Evolutionary conservation across 2,329 filamentous ascomycete species (phyloP).

Genomic region (Fusarium irregulare): DNA sequence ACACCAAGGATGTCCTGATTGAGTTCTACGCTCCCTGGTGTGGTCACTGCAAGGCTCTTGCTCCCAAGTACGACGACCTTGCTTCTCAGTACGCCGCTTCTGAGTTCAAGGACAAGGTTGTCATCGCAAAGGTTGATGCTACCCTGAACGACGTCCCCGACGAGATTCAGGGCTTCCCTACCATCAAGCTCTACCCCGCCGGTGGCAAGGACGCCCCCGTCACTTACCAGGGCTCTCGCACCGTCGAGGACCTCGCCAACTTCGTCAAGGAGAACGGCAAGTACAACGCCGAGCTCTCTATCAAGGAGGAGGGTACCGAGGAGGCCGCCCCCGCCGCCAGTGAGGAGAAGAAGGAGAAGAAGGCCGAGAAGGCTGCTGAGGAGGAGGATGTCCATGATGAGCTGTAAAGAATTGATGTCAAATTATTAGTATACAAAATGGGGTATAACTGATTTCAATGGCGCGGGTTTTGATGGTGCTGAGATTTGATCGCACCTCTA

Average conservation of each 20-base stretch:
- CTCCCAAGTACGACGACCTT: slow-evolving; percentile 96
- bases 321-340: slow-evolving; percentile 66
- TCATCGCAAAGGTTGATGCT: slow-evolving; percentile 97
- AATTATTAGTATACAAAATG: slow-evolving; percentile 46
- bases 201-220: slow-evolving; percentile 86
- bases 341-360: slow-evolving; percentile 61
- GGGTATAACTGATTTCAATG: slow-evolving; percentile 50
- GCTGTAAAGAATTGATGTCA: slow-evolving; percentile 67
- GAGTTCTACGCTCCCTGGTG: slow-evolving; percentile 99
- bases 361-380: slow-evolving; percentile 55
- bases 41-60: slow-evolving; percentile 98
- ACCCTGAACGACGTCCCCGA: slow-evolving; percentile 97
- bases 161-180: slow-evolving; percentile 97
- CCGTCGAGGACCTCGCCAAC: slow-evolving; percentile 87
- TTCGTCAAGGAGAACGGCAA: slow-evolving; percentile 98
- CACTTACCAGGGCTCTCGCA: slow-evolving; percentile 88
- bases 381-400: slow-evolving; percentile 74
- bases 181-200: slow-evolving; percentile 97
- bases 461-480: slow-evolving; percentile 49
- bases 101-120: slow-evolving; percentile 83
- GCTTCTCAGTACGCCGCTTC: slow-evolving; percentile 79
- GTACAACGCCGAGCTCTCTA: slow-evolving; percentile 77
- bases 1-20: slow-evolving; percentile 94
- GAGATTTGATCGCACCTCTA: slow-evolving; percentile 38
- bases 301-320: slow-evolving; percentile 65